phyloP scores from a whole-genome alignment of 768 basidiomycete genomes.

The Termitomyces heimii region DNA sequence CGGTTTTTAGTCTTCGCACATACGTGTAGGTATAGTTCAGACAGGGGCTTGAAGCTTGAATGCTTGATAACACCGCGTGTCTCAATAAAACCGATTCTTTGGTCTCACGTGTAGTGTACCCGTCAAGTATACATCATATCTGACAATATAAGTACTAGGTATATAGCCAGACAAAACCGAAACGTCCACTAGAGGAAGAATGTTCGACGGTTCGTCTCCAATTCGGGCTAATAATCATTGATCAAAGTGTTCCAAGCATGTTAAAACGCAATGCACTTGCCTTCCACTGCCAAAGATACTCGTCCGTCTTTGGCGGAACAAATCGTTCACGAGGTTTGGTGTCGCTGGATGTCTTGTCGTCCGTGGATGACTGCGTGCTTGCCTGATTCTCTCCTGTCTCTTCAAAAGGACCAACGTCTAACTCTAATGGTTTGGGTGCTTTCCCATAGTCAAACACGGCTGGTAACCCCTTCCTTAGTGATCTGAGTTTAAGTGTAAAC shows the following conservation, averaged over 20 bases:
- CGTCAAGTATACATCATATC: neutral
- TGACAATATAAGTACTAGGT: neutral
- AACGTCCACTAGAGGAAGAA: conserved; percentile 67
- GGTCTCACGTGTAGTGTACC: neutral
- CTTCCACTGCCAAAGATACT: conserved; percentile 90
- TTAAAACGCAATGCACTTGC: conserved; percentile 33
- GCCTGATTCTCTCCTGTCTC: conserved; percentile 23
- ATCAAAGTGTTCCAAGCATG: conserved; percentile 1
- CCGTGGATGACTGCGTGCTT: conserved; percentile 17
- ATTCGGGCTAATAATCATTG: conserved; percentile 60
- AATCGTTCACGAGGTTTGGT: conserved; percentile 23
- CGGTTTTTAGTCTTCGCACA: neutral
- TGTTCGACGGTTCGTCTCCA: conserved; percentile 85
- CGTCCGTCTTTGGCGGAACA: conserved; percentile 63
- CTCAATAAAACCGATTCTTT: neutral
- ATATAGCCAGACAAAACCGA: neutral
- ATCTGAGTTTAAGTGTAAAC: conserved; percentile 91
- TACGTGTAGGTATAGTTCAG: neutral
- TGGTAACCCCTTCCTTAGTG: conserved; percentile 84
- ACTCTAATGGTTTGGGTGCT: conserved; percentile 47
- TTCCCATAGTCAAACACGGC: conserved; percentile 69
- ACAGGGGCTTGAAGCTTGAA: neutral
- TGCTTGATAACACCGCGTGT: neutral
- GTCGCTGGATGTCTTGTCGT: conserved; percentile 10
- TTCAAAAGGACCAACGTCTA: conserved; percentile 38